A percentile compares a stretch with the other conserved stretches of the same genome.
Conservation (phyloP, 208 protist genomes). For the Trypanosomatidae sp. region DNA sequence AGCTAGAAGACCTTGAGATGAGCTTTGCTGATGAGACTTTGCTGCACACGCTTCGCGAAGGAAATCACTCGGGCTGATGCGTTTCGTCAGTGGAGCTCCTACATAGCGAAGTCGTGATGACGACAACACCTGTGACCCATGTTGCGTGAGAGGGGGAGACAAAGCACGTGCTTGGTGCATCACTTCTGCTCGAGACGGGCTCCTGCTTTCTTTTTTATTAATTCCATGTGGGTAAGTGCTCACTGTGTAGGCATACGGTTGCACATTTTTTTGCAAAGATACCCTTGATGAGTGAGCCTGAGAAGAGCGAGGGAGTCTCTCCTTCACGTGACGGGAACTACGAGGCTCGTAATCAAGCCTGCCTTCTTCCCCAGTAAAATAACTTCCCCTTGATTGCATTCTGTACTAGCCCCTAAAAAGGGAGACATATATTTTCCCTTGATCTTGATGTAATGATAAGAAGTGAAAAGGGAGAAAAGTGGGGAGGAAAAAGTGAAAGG, state of each 20-base stretch:
- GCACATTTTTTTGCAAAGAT: neutral
- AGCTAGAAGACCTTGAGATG: neutral
- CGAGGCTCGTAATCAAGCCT: neutral
- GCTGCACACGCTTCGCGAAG: neutral
- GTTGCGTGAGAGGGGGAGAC: neutral
- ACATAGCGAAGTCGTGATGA: constrained; percentile 11
- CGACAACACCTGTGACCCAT: neutral
- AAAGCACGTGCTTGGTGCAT: neutral
- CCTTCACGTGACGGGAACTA: neutral
- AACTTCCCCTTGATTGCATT: neutral
- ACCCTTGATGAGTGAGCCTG: neutral
- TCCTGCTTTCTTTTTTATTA: neutral
- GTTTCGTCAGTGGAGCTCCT: neutral
- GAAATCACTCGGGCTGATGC: neutral
- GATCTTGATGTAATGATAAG: neutral
- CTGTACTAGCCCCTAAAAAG: neutral
- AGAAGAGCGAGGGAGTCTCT: neutral
- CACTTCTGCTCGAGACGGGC: neutral
- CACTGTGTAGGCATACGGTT: neutral
- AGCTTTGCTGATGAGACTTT: neutral
- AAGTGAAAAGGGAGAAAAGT: neutral
- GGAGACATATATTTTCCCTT: neutral
- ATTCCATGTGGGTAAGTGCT: neutral
- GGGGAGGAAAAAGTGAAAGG: neutral
- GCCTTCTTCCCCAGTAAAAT: neutral